Evolutionary conservation across 176 grass and related monocot genomes (phyloP), one percentile per base, ranked within the genome.

Genomic region (Oryza officinalis): DNA sequence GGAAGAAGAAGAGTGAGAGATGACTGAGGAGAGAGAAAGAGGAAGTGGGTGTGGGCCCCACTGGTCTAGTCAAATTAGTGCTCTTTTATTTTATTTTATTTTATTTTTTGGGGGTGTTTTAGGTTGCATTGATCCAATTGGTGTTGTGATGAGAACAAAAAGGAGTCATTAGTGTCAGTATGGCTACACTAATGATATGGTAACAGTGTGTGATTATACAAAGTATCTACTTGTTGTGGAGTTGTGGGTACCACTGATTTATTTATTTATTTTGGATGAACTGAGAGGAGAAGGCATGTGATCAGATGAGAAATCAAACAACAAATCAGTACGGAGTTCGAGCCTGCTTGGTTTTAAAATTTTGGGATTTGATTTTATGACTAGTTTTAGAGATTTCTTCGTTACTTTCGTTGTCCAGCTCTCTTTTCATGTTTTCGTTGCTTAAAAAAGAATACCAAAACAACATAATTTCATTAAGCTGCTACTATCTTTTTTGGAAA

Each of bases 41-140:
- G 37, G 14, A n/a, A 15, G 14, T 35, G 37, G 31, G 6, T 44
- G 73, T 71, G 80, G 84, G 73, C 12, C 79, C 73, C 26, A n/a
- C 3, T 79, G n/a, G 35, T 81, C 38, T 71, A 65, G 88, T 90
- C 80, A 90, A 87, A 77, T 87, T 83, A 72, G 68, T 90, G 71
- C 20, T 46, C 46, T 81, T 85, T 71, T 40, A 20, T 4, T 52
- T 7, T 43, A 1, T 86, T 27, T 80, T 61, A 8, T 63, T 15
- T 35, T 14, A 5, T 35, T 35, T 35, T 35, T n/a, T n/a, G n/a
- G n/a, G 32, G 32, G 32, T 67, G 8, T 0, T 38, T 88, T 89
- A 67, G 81, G 75, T 84, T 77, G 77, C 52, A 38, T 38, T 38
- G 37, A 81, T 66, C 54, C 47, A 71, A 61, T 61, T 3, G 13